Percentiles rank a stretch among this genome's conserved stretches.
Conservation (phyloP, 2,329 filamentous ascomycete species). For the Colletotrichum camelliae region DNA sequence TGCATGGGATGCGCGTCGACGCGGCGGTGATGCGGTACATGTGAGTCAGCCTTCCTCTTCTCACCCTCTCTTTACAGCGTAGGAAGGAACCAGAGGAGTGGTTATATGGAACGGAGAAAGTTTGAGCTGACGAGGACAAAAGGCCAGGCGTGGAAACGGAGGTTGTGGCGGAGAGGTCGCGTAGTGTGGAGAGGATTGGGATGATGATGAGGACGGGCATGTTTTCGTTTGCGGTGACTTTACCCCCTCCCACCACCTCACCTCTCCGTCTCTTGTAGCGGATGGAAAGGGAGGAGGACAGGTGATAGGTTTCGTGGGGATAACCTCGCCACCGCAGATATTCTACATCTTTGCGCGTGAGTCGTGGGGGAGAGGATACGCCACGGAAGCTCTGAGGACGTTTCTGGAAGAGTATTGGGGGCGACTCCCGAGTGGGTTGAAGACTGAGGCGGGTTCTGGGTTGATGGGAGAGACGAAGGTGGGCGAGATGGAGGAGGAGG, state of each 20-base stretch:
- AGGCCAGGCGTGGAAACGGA: background rate
- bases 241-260: background rate
- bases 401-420: background rate
- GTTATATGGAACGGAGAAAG: background rate
- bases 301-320: background rate
- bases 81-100: too few relatives aligned
- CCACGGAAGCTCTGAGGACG: background rate
- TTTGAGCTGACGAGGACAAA: background rate
- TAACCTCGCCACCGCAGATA: background rate
- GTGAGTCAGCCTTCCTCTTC: background rate
- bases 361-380: background rate
- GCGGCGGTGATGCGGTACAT: background rate
- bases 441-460: rapidly evolving
- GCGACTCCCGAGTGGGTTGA: background rate
- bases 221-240: background rate
- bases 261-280: too few relatives aligned
- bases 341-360: background rate
- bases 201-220: background rate
- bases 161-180: rapidly evolving
- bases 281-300: background rate
- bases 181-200: background rate
- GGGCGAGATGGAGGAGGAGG: background rate
- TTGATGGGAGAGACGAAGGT: rapidly evolving
- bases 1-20: background rate
- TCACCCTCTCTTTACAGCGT: rapidly evolving